A percentile compares a stretch with the other conserved stretches of the same genome.
phyloP scores from a whole-genome alignment of 805 yeast species.

The Ogataea philodendri region DNA sequence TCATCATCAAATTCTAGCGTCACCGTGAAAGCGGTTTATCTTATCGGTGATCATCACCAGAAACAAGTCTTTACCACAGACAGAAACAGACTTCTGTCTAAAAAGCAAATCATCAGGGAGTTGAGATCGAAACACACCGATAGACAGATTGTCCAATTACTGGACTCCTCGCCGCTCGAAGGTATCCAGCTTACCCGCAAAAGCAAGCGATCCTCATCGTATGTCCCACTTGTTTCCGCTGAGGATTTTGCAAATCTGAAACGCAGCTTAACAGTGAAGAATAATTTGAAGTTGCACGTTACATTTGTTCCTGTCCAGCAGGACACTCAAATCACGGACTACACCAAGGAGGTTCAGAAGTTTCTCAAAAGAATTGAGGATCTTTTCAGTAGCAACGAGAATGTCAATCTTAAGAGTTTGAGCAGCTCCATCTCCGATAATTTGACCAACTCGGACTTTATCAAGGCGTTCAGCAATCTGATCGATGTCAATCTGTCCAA shows the following conservation, averaged over 20 bases:
- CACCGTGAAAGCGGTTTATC: constrained; percentile 8
- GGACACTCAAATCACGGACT: constrained; percentile 3
- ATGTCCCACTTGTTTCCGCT: constrained; percentile 37
- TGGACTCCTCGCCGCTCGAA: not conserved
- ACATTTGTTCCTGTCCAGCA: constrained; percentile 1
- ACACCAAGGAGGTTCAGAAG: constrained; percentile 13
- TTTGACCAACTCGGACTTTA: constrained; percentile 22
- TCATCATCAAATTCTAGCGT: constrained; percentile 4
- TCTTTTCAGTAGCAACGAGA: constrained; percentile 14
- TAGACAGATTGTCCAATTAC: constrained; percentile 2
- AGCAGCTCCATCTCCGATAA: constrained; percentile 23
- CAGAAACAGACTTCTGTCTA: constrained; percentile 8
- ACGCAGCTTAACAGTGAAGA: constrained; percentile 49
- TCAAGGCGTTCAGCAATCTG: constrained; percentile 19
- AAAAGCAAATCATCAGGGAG: constrained; percentile 10
- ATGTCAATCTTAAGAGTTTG: constrained; percentile 16
- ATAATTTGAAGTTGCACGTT: constrained; percentile 37
- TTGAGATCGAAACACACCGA: constrained; percentile 1
- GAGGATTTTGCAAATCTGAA: constrained; percentile 43
- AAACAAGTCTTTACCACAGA: constrained; percentile 9
- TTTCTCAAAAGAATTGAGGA: constrained; percentile 16
- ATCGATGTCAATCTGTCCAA: constrained; percentile 23
- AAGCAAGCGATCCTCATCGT: constrained; percentile 45
- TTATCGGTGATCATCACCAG: constrained; percentile 1
- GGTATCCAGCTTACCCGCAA: constrained; percentile 34